These are phyloP conservation scores for Byssochlamys sp. DNA, from an alignment of 2,329 filamentous ascomycete species.

Conservation along the genomic window DNA sequence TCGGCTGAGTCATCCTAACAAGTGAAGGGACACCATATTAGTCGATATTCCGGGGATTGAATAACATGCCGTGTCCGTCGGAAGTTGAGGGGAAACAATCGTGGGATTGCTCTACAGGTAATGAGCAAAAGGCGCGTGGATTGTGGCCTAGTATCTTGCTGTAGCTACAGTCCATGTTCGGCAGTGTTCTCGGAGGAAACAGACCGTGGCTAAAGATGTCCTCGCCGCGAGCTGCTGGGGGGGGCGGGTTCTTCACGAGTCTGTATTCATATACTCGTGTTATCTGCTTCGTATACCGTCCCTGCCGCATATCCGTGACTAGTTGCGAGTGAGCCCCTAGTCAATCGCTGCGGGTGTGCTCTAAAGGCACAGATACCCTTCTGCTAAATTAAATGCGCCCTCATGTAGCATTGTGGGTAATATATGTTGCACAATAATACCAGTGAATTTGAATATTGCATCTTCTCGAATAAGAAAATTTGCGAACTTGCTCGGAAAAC, in stretches of 20 bases:
- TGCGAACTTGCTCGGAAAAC: background rate
- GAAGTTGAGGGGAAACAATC: too few species aligned
- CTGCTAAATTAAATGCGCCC: background rate
- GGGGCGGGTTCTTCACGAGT: background rate
- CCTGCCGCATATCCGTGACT: background rate
- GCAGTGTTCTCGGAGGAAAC: background rate
- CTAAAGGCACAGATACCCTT: background rate
- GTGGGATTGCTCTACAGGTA: too few species aligned
- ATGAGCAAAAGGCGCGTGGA: too few species aligned
- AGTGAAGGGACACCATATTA: too few species aligned
- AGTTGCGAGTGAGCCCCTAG: too few species aligned
- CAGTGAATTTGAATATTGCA: background rate
- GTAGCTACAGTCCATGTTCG: too few species aligned
- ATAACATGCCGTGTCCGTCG: too few species aligned
- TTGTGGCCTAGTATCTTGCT: too few species aligned
- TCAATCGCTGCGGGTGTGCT: too few species aligned
- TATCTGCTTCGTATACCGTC: background rate
- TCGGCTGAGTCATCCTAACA: too few species aligned
- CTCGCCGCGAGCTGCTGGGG: background rate
- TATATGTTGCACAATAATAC: background rate
- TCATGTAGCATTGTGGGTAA: background rate
- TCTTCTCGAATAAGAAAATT: background rate
- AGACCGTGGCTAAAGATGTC: background rate
- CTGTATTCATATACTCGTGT: background rate
- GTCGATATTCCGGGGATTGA: too few species aligned